These are phyloP conservation scores for Daldinia sp. DNA, from an alignment of 2,329 filamentous ascomycete species.

Conservation along the genomic window DNA sequence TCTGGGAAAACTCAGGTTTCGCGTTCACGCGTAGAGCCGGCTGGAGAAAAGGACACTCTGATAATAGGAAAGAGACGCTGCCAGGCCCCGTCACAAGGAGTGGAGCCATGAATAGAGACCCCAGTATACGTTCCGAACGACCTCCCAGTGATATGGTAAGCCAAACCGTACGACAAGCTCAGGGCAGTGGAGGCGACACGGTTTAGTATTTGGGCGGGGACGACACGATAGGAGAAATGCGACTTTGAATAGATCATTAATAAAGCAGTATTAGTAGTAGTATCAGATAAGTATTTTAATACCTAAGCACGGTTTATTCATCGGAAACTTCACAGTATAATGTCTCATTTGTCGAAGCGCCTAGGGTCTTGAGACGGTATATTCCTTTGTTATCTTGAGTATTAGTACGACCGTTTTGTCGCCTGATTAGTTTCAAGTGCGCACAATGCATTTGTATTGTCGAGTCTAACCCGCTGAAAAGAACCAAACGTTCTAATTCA, in stretches of 20 bases:
- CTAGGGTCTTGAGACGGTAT: no score
- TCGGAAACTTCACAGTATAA: no score
- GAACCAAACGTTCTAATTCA: no score
- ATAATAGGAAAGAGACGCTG: slow-evolving; percentile 17
- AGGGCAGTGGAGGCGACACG: slow-evolving; percentile 2
- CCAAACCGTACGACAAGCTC: neutral
- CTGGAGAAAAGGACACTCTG: slow-evolving; percentile 30
- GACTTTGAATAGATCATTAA: neutral
- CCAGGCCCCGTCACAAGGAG: slow-evolving; percentile 13
- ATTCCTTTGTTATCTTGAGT: neutral
- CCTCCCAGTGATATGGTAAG: neutral
- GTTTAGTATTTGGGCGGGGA: neutral
- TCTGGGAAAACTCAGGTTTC: slow-evolving; percentile 33
- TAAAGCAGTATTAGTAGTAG: neutral
- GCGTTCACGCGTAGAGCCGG: slow-evolving; percentile 42
- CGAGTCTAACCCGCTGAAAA: no score
- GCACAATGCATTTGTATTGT: no score
- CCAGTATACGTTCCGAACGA: neutral
- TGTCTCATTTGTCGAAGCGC: no score
- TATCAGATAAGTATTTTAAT: slow-evolving; percentile 11
- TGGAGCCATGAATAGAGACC: neutral
- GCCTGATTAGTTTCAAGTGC: no score
- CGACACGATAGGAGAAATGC: neutral
- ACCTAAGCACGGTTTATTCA: slow-evolving; percentile 7
- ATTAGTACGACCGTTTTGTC: no score